These are phyloP conservation scores for Pleurotus tuber-regium DNA, from an alignment of 768 basidiomycete genomes.

Conservation along the genomic window DNA sequence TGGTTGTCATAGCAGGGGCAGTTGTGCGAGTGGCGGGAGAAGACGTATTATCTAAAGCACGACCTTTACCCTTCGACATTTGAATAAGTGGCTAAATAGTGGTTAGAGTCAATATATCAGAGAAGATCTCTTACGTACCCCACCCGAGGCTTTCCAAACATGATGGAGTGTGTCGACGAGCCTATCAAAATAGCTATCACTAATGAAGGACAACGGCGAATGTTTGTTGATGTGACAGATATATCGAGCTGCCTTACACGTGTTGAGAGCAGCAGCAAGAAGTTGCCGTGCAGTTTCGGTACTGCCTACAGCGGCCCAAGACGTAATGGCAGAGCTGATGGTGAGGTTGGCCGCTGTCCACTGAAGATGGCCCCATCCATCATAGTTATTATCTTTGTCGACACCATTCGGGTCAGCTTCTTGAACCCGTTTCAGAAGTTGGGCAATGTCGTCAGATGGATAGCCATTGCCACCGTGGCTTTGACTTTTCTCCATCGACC, in stretches of 20 bases:
- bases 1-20: no score
- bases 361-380: slow-evolving; percentile 15
- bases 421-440: neutral
- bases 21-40: no score
- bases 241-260: slow-evolving; percentile 13
- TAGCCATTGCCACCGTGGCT: neutral
- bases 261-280: slow-evolving; percentile 13
- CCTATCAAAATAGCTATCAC: slow-evolving; percentile 3
- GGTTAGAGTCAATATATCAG: neutral
- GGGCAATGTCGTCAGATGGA: neutral
- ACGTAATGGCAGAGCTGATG: neutral
- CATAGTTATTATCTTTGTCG: slow-evolving; percentile 10
- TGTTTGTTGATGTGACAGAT: neutral
- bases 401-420: slow-evolving; percentile 8
- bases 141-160: neutral
- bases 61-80: no score
- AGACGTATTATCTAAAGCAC: no score
- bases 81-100: neutral
- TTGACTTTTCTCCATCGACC: neutral
- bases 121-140: neutral
- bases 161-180: neutral
- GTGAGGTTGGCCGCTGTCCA: slow-evolving; percentile 10
- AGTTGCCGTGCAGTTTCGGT: slow-evolving; percentile 10
- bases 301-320: slow-evolving; percentile 12
- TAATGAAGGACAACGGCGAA: neutral